Conservation (phyloP, 768 basidiomycete species). For the Auricularia heimuer region DNA sequence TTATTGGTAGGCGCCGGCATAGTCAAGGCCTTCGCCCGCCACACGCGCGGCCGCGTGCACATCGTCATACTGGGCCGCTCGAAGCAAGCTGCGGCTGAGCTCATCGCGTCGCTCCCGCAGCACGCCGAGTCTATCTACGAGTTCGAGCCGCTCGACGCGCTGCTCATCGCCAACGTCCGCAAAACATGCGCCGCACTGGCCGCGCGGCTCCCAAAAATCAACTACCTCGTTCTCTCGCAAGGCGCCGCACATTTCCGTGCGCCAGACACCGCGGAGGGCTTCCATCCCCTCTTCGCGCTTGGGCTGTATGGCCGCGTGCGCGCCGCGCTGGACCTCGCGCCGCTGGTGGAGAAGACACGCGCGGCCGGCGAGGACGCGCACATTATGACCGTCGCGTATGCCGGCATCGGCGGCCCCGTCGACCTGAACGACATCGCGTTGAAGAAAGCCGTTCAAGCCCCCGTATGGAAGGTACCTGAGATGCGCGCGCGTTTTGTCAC, state of each 20-base stretch:
- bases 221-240: conserved; percentile 41
- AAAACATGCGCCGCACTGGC: not conserved
- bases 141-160: conserved; percentile 8
- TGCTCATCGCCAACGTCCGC: conserved; percentile 3
- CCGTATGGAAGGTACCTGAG: not conserved
- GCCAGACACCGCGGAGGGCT: conserved; percentile 35
- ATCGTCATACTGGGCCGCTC: not conserved
- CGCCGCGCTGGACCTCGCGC: conserved; percentile 36
- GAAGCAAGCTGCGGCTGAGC: not conserved
- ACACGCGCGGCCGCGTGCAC: not conserved
- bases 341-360: conserved; percentile 33
- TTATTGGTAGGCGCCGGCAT: not conserved
- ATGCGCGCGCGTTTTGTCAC: not conserved
- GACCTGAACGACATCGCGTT: conserved; percentile 41
- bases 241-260: conserved; percentile 31
- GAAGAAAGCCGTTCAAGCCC: conserved; percentile 24
- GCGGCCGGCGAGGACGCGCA: conserved; percentile 40
- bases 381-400: conserved; percentile 35
- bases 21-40: not conserved
- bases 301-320: conserved; percentile 45
- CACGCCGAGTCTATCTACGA: conserved; percentile 4
- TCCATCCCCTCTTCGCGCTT: conserved; percentile 34
- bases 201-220: conserved; percentile 32
- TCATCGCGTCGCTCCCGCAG: not conserved
- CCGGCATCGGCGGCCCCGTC: conserved; percentile 27